Evolutionary conservation across 495 filamentous ascomycete species (phyloP).

Genomic region (Ascodesmis nigricans): DNA sequence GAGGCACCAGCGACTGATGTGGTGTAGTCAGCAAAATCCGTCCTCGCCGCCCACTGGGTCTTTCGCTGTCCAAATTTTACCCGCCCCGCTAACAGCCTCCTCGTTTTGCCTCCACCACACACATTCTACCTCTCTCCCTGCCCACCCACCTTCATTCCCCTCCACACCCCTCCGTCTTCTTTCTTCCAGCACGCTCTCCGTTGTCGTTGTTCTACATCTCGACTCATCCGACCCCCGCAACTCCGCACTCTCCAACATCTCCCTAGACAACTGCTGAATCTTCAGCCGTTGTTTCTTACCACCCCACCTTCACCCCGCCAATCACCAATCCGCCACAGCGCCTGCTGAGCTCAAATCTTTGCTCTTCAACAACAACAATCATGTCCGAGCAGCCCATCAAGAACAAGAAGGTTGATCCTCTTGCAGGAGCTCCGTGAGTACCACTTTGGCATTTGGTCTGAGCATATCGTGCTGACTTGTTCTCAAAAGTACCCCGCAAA

Average conservation of each 20-base stretch:
- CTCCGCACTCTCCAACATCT: neutral
- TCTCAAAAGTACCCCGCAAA: slow-evolving; percentile 63
- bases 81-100: too few species aligned
- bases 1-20: too few species aligned
- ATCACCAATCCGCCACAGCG: neutral
- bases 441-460: slow-evolving; percentile 7
- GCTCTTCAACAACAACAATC: slow-evolving; percentile 19
- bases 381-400: slow-evolving; percentile 75
- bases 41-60: too few species aligned
- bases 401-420: slow-evolving; percentile 60
- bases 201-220: neutral
- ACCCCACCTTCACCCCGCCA: neutral
- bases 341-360: neutral
- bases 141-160: neutral
- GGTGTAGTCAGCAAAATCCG: too few species aligned
- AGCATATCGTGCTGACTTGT: slow-evolving; percentile 7
- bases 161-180: neutral
- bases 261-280: too few species aligned
- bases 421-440: slow-evolving; percentile 63
- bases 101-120: too few species aligned
- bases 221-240: neutral
- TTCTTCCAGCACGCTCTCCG: neutral
- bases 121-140: too few species aligned
- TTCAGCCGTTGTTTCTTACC: too few species aligned
- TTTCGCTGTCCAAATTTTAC: too few species aligned